Base-by-base conservation (phyloP, 1,139 yeast genomes). In the Yamadazyma blattariae region DNA sequence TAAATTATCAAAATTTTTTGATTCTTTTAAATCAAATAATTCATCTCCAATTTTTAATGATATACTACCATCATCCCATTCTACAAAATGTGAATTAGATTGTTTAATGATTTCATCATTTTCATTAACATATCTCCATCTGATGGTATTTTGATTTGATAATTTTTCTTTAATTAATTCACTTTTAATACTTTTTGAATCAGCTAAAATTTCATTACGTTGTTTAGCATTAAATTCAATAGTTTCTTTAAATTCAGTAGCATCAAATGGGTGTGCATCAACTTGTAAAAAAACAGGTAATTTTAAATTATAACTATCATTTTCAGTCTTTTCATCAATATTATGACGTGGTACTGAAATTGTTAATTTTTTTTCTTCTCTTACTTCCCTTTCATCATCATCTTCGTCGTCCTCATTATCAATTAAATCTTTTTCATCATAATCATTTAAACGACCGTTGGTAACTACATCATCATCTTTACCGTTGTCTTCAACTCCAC, bases 31-130 rank as follows among this genome's bases (percentile, higher is more conserved):
- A 54, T 90, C 97, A 51, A 90, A 92, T 47, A 84, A 73, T 59
- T 92, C 98, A 33, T 71, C 73, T 14, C 99, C 99, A 30, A 94
- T 66, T 51, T 88, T 90, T 42, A 92, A 66, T 2, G 97, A 88
- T 45, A 82, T 60, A 5, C 86, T 71, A 0, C 98, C 99, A 59
- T 92, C 97, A 38, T 85, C 83, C 99, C 99, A 92, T 56, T 86
- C 83, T 21, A 92, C 75, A 39, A 90, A 81, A 53, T 92, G 89
- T 3, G 97, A 82, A 54, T 92, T 92, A 6, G 95, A 83, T 56
- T 89, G 95, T 51, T 86, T 86, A 50, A 74, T 74, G 46, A 85
- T 78, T 38, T 76, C 82, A 42, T 70, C 74, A 38, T 80, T 72
- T 19, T 79, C 85, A 29, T 75, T 77, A 20, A 88, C 82, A 57